phyloP scores from a whole-genome alignment of 176 grass and related monocot genomes.

The Otatea glauca region DNA sequence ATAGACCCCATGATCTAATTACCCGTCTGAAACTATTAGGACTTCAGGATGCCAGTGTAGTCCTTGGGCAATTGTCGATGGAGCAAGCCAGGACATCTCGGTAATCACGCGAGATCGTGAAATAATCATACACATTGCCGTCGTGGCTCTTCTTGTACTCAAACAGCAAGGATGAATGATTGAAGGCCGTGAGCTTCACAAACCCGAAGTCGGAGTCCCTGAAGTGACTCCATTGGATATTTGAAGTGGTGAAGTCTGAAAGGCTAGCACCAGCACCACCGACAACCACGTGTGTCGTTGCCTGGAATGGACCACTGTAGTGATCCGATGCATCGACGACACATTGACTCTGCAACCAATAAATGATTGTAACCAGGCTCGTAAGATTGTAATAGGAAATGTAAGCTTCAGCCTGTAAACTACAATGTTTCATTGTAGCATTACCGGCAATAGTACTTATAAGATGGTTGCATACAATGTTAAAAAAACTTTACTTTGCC shows the following conservation, averaged over 20 bases:
- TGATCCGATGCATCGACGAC: slow-evolving; percentile 52
- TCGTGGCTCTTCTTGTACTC: slow-evolving; percentile 93
- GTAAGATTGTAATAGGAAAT: not conserved
- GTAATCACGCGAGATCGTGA: slow-evolving; percentile 73
- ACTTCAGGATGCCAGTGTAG: slow-evolving; percentile 57
- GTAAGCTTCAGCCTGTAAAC: slow-evolving; percentile 1
- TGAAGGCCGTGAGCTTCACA: slow-evolving; percentile 81
- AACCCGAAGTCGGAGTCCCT: slow-evolving; percentile 72
- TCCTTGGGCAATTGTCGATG: slow-evolving; percentile 58
- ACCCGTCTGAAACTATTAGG: not conserved
- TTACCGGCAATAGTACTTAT: not conserved
- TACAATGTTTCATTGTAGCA: not conserved
- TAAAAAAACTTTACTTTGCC: not conserved
- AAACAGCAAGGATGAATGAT: slow-evolving; percentile 62
- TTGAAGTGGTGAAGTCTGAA: slow-evolving; percentile 49
- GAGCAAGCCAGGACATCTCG: slow-evolving; percentile 58
- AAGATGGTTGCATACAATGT: not conserved
- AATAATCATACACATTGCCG: slow-evolving; percentile 68
- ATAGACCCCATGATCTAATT: not conserved
- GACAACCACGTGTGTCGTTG: slow-evolving; percentile 72
- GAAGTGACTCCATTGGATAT: slow-evolving; percentile 67
- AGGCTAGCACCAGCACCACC: slow-evolving; percentile 68
- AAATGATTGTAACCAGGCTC: slow-evolving; percentile 15
- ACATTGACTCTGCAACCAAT: slow-evolving; percentile 62
- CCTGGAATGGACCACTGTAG: slow-evolving; percentile 63